Evolutionary conservation across 495 filamentous ascomycete species (phyloP).

Genomic region (Penicillium nucicola): DNA sequence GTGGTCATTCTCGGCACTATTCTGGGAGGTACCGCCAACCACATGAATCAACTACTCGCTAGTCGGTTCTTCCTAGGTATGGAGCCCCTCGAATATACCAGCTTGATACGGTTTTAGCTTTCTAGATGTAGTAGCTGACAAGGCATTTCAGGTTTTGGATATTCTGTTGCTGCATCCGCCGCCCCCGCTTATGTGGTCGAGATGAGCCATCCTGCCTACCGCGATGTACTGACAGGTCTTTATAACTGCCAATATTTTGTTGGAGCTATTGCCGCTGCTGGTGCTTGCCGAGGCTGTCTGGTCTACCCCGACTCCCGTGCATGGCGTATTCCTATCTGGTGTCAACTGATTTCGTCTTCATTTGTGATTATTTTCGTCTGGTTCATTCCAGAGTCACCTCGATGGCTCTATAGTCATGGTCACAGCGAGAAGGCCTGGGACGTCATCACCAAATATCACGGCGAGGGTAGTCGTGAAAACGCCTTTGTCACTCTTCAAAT

Average conservation of each 20-base stretch:
- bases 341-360: conserved; percentile 54
- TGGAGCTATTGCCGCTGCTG: conserved; percentile 42
- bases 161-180: conserved; percentile 60
- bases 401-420: conserved; percentile 45
- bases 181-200: conserved; percentile 70
- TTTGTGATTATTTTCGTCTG: conserved; percentile 13
- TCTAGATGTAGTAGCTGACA: neutral
- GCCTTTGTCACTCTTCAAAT: conserved; percentile 51
- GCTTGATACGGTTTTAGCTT: conserved; percentile 10
- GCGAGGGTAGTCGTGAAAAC: conserved; percentile 46
- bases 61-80: conserved; percentile 63
- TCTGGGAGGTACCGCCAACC: conserved; percentile 45
- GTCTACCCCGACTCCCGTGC: conserved; percentile 26
- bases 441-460: conserved; percentile 52
- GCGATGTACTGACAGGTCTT: conserved; percentile 58
- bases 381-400: conserved; percentile 23
- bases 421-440: conserved; percentile 46
- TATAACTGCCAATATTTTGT: conserved; percentile 55
- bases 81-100: too few relatives aligned
- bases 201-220: conserved; percentile 66
- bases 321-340: conserved; percentile 63
- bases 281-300: conserved; percentile 30
- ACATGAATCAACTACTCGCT: conserved; percentile 56
- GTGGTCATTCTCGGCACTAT: conserved; percentile 58
- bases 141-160: conserved; percentile 55